phyloP scores from a whole-genome alignment of 495 filamentous ascomycete species.

The Tuber umbilicatum region DNA sequence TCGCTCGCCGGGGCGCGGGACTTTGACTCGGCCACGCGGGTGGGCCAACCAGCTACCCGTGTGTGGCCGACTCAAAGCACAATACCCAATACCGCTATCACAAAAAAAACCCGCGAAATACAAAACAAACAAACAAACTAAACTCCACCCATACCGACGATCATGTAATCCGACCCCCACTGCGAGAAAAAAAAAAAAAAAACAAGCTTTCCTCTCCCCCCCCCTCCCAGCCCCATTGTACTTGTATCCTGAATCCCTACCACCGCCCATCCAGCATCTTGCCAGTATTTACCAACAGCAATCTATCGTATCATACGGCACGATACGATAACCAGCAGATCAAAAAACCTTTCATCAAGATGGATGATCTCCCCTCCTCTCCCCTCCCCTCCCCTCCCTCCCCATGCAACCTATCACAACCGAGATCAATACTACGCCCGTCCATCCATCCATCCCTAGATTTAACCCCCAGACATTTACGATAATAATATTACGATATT shows the following conservation, averaged over 20 bases:
- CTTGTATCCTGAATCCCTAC: background rate
- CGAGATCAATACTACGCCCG: background rate
- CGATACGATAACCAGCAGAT: background rate
- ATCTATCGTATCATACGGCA: too few relatives aligned
- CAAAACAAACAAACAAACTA: background rate
- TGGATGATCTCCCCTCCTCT: background rate
- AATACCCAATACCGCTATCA: background rate
- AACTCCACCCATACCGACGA: background rate
- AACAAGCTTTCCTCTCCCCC: background rate
- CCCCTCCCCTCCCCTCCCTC: too few relatives aligned
- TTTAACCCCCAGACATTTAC: background rate
- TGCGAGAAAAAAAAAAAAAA: too few relatives aligned
- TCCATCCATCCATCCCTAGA: background rate
- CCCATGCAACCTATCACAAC: background rate
- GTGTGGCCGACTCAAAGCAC: too few relatives aligned
- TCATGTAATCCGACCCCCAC: background rate
- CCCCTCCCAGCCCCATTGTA: too few relatives aligned
- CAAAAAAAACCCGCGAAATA: background rate
- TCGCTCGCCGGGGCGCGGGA: too few relatives aligned
- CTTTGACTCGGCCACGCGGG: too few relatives aligned
- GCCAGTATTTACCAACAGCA: too few relatives aligned
- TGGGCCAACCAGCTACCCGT: too few relatives aligned
- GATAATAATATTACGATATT: background rate
- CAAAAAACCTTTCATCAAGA: too few relatives aligned
- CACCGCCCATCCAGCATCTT: too few relatives aligned